phyloP scores from a whole-genome alignment of 148 eudicot species.

The Heliosperma pusillum region DNA sequence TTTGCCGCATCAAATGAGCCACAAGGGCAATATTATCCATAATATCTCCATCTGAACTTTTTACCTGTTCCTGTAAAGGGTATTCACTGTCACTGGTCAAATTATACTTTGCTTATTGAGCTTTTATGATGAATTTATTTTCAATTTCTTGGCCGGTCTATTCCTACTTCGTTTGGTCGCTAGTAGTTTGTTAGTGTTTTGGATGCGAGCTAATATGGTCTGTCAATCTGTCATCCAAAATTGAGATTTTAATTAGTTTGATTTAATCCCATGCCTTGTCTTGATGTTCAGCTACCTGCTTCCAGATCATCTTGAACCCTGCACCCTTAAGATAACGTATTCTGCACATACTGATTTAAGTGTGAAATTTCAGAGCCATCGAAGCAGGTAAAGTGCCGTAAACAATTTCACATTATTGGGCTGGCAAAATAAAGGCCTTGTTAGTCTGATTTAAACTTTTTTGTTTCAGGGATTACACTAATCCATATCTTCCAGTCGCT shows the following conservation, averaged over 20 bases:
- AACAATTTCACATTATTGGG: background rate
- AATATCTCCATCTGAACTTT: background rate
- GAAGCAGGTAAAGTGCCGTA: slow-evolving; percentile 8
- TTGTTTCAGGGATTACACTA: slow-evolving; percentile 87
- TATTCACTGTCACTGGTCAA: background rate
- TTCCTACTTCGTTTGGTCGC: no score
- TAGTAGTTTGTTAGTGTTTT: no score
- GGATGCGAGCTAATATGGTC: no score
- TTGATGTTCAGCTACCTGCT: slow-evolving; percentile 15
- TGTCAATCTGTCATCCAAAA: no score
- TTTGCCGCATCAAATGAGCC: no score
- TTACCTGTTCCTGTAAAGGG: background rate
- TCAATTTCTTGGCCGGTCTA: background rate
- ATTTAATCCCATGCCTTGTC: slow-evolving; percentile 3
- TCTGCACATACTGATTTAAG: slow-evolving; percentile 18
- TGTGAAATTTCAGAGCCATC: slow-evolving; percentile 15
- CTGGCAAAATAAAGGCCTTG: background rate
- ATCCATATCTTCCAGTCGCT: slow-evolving; percentile 85
- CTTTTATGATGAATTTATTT: background rate
- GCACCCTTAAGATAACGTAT: slow-evolving; percentile 9
- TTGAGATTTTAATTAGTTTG: slow-evolving; percentile 5
- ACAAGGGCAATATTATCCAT: no score
- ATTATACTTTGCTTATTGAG: background rate
- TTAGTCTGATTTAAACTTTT: slow-evolving; percentile 9
- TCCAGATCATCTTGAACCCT: slow-evolving; percentile 14